Evolutionary conservation across 2,329 filamentous ascomycete genomes (phyloP), one percentile per base, ranked within the genome.

Genomic region (Pseudogymnoascus destructans): DNA sequence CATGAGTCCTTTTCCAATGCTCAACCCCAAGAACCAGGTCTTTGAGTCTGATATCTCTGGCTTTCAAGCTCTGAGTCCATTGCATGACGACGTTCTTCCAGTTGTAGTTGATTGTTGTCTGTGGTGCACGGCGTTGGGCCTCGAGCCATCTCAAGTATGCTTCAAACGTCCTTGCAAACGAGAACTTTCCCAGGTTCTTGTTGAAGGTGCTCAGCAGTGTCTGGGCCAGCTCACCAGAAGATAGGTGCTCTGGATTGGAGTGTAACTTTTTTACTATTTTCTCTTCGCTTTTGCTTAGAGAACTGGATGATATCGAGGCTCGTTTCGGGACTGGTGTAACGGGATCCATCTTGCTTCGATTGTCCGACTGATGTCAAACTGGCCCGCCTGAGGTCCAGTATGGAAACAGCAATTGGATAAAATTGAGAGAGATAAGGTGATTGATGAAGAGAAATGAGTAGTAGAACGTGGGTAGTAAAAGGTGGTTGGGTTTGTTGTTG

Each of bases 111-210:
- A 61, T 27, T 1, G 55, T 23, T 6, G 61, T 59, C 23, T 52
- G 42, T 13, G 63, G 59, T 3, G 40, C 15, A 7, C 42, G 38
- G 10, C 64, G 64, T 21, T 67, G 65, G 1, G 64, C 55, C 32
- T 67, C 64, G 8, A 68, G 61, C 66, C 65, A 67, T 13, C 61
- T 59, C 35, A 66, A 57, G 33, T 67, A 68, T 8, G 63, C 57
- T 1, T 25, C 54, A n/a, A 66, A 40, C 1, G 60, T 64, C 8
- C 17, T 38, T 9, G 54, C 49, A 25, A 38, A 52, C 15, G 64
- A 60, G 7, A 60, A 59, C 15, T 30, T 52, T 1, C 55, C 46
- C n/a, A 66, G 25, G 23, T 40, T 58, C 30, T 60, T 63, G n/a
- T 63, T 61, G 2, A 68, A 55, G 3, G 58, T 38, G 15, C 59